phyloP scores from a whole-genome alignment of 495 filamentous ascomycete species.

The Penicillium cosmopolitanum region DNA sequence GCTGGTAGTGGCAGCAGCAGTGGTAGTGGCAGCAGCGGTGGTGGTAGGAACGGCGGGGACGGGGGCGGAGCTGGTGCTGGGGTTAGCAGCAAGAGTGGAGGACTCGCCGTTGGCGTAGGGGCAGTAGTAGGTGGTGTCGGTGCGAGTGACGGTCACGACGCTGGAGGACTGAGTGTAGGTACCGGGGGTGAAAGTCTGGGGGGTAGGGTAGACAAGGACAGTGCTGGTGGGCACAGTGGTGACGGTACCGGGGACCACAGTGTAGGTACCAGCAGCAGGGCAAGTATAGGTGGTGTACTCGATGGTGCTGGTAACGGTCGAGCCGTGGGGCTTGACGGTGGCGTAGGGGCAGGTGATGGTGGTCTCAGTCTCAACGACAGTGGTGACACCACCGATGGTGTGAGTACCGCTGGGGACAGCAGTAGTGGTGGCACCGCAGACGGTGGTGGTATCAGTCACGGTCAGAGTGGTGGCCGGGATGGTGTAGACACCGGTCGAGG shows the following conservation, averaged over 20 bases:
- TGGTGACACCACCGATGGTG: slow-evolving; percentile 79
- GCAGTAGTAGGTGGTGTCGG: slow-evolving; percentile 71
- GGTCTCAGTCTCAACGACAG: slow-evolving; percentile 68
- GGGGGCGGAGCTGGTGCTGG: slow-evolving; percentile 22
- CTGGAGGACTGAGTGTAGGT: slow-evolving; percentile 73
- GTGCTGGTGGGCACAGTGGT: slow-evolving; percentile 58
- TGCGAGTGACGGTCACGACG: slow-evolving; percentile 69
- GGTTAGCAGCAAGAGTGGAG: slow-evolving; percentile 26
- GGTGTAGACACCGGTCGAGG: slow-evolving; percentile 76
- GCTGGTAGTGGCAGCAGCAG: slow-evolving; percentile 25
- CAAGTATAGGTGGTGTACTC: slow-evolving; percentile 76
- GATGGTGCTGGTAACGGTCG: slow-evolving; percentile 70
- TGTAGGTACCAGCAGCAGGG: slow-evolving; percentile 80
- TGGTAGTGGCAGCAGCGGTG: slow-evolving; percentile 19
- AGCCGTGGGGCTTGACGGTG: slow-evolving; percentile 62
- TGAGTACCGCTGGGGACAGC: slow-evolving; percentile 65
- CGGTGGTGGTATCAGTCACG: slow-evolving; percentile 70
- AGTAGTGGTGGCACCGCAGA: slow-evolving; percentile 66
- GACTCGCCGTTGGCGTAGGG: slow-evolving; percentile 57
- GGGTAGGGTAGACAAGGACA: slow-evolving; percentile 66
- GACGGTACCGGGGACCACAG: slow-evolving; percentile 68
- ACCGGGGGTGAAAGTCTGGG: slow-evolving; percentile 67
- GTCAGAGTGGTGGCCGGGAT: slow-evolving; percentile 77
- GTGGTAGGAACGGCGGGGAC: slow-evolving; percentile 29
- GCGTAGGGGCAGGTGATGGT: slow-evolving; percentile 76